Evolutionary conservation across 768 basidiomycete species (phyloP), one percentile per base, ranked within the genome.

Genomic region (Gloeopeniophorella convolvens): DNA sequence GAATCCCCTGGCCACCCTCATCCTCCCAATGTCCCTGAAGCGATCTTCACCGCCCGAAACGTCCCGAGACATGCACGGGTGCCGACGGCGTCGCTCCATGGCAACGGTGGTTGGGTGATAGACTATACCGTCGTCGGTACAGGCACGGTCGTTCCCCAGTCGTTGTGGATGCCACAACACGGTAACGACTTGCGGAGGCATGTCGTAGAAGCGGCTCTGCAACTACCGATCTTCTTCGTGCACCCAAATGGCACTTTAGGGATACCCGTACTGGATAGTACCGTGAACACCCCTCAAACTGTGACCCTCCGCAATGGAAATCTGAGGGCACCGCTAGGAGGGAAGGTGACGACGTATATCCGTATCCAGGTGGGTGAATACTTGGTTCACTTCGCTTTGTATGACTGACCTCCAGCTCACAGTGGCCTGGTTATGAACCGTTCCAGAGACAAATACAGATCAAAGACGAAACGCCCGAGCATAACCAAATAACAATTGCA

Each of bases 181-280:
- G 43, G 13, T 8, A 41, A 20, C 16, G 54, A 55, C 32, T 18
- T 27, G 2, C 46, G 7, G n/a, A 39, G 36, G 41, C 23, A 55
- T 27, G 54, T 55, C n/a, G 13, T 15, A 21, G 45, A 39, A 2
- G 54, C 54, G 15, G 9, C 15, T 15, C 18, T 55, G 13, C 42
- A 55, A 23, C n/a, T 51, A 43, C 54, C 54, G 2, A 52, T 55
- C 20, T 55, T 52, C 50, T 55, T 55, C 15, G 4, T 20, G 24
- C 54, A 41, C n/a, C 12, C 13, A 5, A 26, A 45, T 11, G 54
- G 54, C 32, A 3, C 16, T 8, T 16, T 55, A 13, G 54, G 54
- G 1, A 31, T 55, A 2, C 35, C 54, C 15, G 32, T 33, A 9
- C 16, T 51, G n/a, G 24, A 28, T 1, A 49, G 44, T n/a, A 47